Evolutionary conservation across 306 rosid species (phyloP), one percentile per base, ranked within the genome.

Genomic region (Quillaja saponaria): DNA sequence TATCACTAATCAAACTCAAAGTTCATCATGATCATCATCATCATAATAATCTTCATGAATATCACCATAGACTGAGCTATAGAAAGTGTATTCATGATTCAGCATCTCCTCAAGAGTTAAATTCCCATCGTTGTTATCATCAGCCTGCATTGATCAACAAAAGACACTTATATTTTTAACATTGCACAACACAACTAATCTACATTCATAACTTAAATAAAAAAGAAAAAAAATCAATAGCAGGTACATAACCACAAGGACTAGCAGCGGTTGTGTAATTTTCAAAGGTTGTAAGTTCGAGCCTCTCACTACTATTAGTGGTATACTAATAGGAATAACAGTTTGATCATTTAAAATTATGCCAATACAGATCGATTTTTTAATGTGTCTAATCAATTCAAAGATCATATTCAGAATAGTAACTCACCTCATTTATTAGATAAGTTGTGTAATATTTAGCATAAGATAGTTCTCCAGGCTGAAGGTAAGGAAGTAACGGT

Each of bases 381-480:
- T n/a, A n/a, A n/a, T n/a, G n/a, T n/a, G n/a, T n/a, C n/a, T n/a
- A n/a, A n/a, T n/a, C n/a, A n/a, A n/a, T n/a, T n/a, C n/a, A n/a
- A n/a, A n/a, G n/a, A n/a, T n/a, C n/a, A n/a, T n/a, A n/a, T n/a
- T n/a, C 1, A 42, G 15, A 33, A 12, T 34, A 10, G 34, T 28
- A 6, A 58, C 76, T 67, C 3, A 90, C 96, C 96, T 87, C 81
- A 28, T 71, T 69, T 35, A 91, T 80, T 44, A 91, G 77, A 74
- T 75, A 77, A 21, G 15, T 58, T 8, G 91, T 63, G 67, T 70
- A 84, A 75, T 84, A 81, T 33, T 80, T 84, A 45, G 91, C 85
- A 58, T 74, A 66, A 42, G 89, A 76, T 40, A 83, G 20, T 67
- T 91, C 95, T 78, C 96, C 97, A 1, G 97, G 95, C 58, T 80